These are phyloP conservation scores for Ilyonectria robusta DNA, from an alignment of 2,329 filamentous ascomycete species.

Conservation along the genomic window DNA sequence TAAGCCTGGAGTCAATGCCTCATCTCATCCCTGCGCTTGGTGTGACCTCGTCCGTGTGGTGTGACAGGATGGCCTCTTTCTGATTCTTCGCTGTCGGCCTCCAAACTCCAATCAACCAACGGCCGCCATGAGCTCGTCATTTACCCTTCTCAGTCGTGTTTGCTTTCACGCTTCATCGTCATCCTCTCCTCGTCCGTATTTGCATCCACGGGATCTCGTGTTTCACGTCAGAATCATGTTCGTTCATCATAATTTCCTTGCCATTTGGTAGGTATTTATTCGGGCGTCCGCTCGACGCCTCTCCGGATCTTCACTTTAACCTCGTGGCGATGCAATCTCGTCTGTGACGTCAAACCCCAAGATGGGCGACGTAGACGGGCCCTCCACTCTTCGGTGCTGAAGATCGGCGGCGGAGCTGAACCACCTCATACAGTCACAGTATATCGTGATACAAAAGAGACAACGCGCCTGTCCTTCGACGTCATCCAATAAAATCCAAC, in stretches of 20 bases:
- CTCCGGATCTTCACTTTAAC: conserved; percentile 78
- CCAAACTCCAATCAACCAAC: not conserved
- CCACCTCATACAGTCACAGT: conserved; percentile 64
- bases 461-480: conserved; percentile 53
- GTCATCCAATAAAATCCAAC: conserved; percentile 52
- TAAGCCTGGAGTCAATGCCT: not conserved
- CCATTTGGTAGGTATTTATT: conserved; percentile 55
- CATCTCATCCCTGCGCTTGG: conserved; percentile 14
- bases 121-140: not conserved
- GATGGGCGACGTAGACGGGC: conserved; percentile 51
- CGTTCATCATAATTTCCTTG: conserved; percentile 44
- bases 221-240: conserved; percentile 15
- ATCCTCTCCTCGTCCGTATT: not conserved
- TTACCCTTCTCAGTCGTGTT: not conserved
- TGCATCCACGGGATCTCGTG: not conserved
- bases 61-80: conserved; percentile 1
- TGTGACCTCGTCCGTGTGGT: conserved; percentile 14
- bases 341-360: conserved; percentile 42
- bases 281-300: conserved; percentile 74
- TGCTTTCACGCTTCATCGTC: not conserved
- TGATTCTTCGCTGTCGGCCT: not conserved
- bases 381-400: conserved; percentile 79
- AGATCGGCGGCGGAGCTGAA: conserved; percentile 74
- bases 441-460: conserved; percentile 66
- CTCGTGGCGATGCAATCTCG: conserved; percentile 71